A percentile compares a stretch with the other conserved stretches of the same genome.
phyloP scores from a whole-genome alignment of 192 early-diverging fungal genomes.

The Coemansia sp. region DNA sequence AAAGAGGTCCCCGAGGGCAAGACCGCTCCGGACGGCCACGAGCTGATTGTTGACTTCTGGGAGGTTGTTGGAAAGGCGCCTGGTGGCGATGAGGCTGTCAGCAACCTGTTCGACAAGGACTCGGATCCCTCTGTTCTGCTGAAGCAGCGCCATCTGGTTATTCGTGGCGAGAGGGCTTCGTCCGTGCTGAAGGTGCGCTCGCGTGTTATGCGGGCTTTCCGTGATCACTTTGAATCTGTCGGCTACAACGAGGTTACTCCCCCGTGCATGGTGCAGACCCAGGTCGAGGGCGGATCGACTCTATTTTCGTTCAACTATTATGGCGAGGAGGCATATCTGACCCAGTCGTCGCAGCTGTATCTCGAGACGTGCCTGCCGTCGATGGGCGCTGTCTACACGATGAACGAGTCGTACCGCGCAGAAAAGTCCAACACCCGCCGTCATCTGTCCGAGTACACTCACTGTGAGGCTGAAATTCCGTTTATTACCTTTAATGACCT shows the following conservation, averaged over 20 bases:
- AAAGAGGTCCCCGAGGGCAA: slow-evolving; percentile 90
- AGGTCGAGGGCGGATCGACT: slow-evolving; percentile 96
- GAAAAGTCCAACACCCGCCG: slow-evolving; percentile 96
- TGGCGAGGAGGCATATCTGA: slow-evolving; percentile 93
- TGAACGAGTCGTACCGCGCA: slow-evolving; percentile 96
- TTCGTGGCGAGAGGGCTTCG: slow-evolving; percentile 90
- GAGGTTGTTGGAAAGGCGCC: slow-evolving; percentile 91
- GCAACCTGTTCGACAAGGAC: slow-evolving; percentile 85
- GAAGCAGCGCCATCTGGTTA: slow-evolving; percentile 94
- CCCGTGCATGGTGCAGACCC: slow-evolving; percentile 99
- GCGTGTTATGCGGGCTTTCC: slow-evolving; percentile 88
- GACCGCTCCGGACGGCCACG: slow-evolving; percentile 93
- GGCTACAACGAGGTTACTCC: slow-evolving; percentile 90
- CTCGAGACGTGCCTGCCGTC: slow-evolving; percentile 94
- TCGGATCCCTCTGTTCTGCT: slow-evolving; percentile 82
- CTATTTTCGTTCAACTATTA: slow-evolving; percentile 97
- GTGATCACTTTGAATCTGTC: slow-evolving; percentile 83
- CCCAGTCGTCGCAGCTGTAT: slow-evolving; percentile 98
- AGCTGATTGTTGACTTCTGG: slow-evolving; percentile 95
- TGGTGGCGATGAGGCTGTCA: slow-evolving; percentile 89
- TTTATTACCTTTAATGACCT: slow-evolving; percentile 94
- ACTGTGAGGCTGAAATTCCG: slow-evolving; percentile 94
- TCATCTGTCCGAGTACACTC: slow-evolving; percentile 95
- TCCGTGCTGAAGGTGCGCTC: slow-evolving; percentile 83
- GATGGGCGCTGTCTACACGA: slow-evolving; percentile 93